Percentiles rank a stretch among this genome's conserved stretches.
Conservation (phyloP, 2,329 filamentous ascomycete species). For the Botryotinia globosa region DNA sequence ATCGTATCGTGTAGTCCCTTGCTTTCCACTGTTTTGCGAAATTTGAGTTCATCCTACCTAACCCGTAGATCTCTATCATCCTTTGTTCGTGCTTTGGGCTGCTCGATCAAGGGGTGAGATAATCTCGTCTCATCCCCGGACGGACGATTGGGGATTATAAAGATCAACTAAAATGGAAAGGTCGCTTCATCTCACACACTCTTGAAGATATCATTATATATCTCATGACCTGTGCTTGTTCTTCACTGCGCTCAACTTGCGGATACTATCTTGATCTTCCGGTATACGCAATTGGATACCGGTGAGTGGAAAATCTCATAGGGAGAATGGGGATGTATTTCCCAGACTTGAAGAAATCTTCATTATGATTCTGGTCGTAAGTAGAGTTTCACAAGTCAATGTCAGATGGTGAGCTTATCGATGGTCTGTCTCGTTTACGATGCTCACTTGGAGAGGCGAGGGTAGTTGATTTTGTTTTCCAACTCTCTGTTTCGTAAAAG, state of each 20-base stretch:
- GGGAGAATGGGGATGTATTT: not conserved
- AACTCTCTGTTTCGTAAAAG: not conserved
- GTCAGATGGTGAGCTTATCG: not conserved
- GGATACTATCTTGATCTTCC: not conserved
- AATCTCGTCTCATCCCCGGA: not conserved
- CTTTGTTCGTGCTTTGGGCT: not conserved
- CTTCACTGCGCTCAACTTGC: not conserved
- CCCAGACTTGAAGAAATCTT: not conserved
- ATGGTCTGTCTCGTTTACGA: not conserved
- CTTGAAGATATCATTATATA: not conserved
- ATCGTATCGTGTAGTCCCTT: not conserved
- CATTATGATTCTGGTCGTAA: not conserved
- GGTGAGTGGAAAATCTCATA: not conserved
- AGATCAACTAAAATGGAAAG: too few species aligned
- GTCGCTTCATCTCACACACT: too few species aligned
- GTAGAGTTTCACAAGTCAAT: not conserved
- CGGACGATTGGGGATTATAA: not conserved
- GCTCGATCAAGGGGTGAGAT: not conserved
- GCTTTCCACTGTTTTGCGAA: not conserved
- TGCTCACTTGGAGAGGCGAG: not conserved
- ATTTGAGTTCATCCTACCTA: fast-evolving
- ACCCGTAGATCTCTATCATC: not conserved
- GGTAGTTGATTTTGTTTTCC: not conserved
- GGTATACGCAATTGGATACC: not conserved
- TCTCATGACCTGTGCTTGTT: not conserved